A percentile compares a stretch with the other conserved stretches of the same genome.
These are phyloP conservation scores for Prunus yedoensis DNA, from an alignment of 331 rosid genomes.

Conservation along the genomic window DNA sequence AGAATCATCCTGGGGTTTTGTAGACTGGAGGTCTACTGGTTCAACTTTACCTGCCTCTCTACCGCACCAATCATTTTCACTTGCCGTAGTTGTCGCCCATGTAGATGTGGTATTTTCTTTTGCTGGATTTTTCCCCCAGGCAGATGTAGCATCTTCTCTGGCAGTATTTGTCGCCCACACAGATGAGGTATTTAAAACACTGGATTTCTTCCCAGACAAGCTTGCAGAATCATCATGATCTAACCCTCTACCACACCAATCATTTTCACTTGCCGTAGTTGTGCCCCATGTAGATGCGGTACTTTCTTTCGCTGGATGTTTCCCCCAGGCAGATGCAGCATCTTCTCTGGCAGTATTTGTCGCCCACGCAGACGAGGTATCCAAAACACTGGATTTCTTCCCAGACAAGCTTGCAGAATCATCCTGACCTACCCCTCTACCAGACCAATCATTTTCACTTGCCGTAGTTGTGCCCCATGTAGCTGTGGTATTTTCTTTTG, in stretches of 20 bases:
- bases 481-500: neutral
- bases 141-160: constrained; percentile 20
- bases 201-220: constrained; percentile 19
- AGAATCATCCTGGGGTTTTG: constrained; percentile 1
- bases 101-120: constrained; percentile 12
- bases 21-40: constrained; percentile 2
- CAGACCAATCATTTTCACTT: constrained; percentile 4
- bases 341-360: constrained; percentile 1
- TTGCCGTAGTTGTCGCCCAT: constrained; percentile 19
- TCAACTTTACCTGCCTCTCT: neutral
- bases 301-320: neutral
- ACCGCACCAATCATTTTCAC: constrained; percentile 19
- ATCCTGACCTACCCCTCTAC: neutral
- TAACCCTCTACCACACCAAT: constrained; percentile 12
- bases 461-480: constrained; percentile 19
- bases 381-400: constrained; percentile 34
- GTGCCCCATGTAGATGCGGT: constrained; percentile 20
- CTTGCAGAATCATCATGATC: neutral
- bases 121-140: constrained; percentile 13
- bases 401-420: neutral
- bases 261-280: neutral
- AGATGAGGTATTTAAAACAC: constrained; percentile 22
- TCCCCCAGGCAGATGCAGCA: constrained; percentile 24
- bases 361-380: neutral
- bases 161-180: neutral